Evolutionary conservation across 2,329 filamentous ascomycete species (phyloP).

Genomic region (Alternaria triticina): DNA sequence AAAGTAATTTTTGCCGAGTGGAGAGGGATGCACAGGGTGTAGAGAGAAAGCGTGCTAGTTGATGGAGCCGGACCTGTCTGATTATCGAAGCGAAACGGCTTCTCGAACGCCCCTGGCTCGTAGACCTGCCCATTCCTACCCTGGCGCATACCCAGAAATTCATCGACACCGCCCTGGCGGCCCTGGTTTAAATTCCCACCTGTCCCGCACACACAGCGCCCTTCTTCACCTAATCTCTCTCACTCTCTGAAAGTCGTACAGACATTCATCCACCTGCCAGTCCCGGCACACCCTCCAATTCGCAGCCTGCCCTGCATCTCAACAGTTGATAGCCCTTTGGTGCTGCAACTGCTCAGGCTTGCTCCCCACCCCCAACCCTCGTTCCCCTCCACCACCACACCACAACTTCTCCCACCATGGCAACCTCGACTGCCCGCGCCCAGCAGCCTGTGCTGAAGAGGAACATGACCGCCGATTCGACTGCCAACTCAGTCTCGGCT

Average conservation of each 20-base stretch:
- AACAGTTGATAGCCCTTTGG: constrained; percentile 23
- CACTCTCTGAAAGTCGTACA: constrained; percentile 1
- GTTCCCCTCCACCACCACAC: constrained; percentile 1
- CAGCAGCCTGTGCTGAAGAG: constrained; percentile 56
- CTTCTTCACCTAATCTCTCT: constrained; percentile 4
- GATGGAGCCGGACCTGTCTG: constrained; percentile 22
- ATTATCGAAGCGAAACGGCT: constrained; percentile 16
- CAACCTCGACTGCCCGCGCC: constrained; percentile 62
- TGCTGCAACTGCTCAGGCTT: constrained; percentile 18
- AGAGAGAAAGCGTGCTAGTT: constrained; percentile 17
- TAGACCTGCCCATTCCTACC: constrained; percentile 19
- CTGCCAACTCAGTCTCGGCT: constrained; percentile 59
- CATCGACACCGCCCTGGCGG: constrained; percentile 32
- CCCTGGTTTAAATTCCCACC: constrained; percentile 26
- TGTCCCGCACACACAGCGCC: constrained; percentile 15
- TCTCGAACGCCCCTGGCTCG: constrained; percentile 22
- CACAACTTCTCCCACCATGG: constrained; percentile 29
- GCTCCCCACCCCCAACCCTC: constrained; percentile 3
- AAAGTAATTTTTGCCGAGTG: constrained; percentile 22
- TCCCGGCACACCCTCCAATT: constrained; percentile 19
- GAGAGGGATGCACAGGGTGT: constrained; percentile 8
- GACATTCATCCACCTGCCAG: constrained; percentile 3
- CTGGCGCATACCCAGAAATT: constrained; percentile 23
- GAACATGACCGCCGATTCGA: constrained; percentile 59
- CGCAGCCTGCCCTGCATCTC: constrained; percentile 30